These are phyloP conservation scores for Penicillium verrucosum DNA, from an alignment of 2,329 filamentous ascomycete species.

Conservation along the genomic window DNA sequence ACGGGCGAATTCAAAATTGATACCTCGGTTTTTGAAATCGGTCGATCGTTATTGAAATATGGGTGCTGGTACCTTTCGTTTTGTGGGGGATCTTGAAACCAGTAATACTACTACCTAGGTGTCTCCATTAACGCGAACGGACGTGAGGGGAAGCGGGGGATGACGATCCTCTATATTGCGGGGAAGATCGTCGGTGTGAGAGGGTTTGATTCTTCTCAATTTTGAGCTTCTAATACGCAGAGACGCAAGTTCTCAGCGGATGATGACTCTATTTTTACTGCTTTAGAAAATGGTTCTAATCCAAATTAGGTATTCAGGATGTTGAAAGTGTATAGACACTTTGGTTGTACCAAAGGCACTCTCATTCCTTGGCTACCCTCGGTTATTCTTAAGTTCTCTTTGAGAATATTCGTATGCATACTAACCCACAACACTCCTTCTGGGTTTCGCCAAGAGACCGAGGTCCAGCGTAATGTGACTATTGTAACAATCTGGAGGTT, in stretches of 20 bases:
- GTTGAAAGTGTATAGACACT: too few species aligned
- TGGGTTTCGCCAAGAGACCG: too few species aligned
- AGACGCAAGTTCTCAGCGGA: background rate
- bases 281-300: background rate
- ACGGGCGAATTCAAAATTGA: background rate
- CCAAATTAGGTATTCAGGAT: background rate
- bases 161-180: slow-evolving; percentile 6
- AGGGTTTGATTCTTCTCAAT: background rate
- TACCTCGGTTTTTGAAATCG: slow-evolving; percentile 1
- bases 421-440: too few species aligned
- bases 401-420: too few species aligned
- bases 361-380: too few species aligned
- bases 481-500: too few species aligned
- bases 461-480: too few species aligned
- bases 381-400: too few species aligned
- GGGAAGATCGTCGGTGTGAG: background rate
- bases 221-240: background rate
- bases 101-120: too few species aligned
- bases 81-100: background rate
- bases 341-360: too few species aligned
- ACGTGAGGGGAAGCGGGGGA: background rate
- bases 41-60: background rate
- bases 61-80: background rate
- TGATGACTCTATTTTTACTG: background rate
- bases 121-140: background rate